Percentiles rank a stretch among this genome's conserved stretches.
These are phyloP conservation scores for Termitomyces sp. DNA, from an alignment of 768 basidiomycete genomes.

Conservation along the genomic window DNA sequence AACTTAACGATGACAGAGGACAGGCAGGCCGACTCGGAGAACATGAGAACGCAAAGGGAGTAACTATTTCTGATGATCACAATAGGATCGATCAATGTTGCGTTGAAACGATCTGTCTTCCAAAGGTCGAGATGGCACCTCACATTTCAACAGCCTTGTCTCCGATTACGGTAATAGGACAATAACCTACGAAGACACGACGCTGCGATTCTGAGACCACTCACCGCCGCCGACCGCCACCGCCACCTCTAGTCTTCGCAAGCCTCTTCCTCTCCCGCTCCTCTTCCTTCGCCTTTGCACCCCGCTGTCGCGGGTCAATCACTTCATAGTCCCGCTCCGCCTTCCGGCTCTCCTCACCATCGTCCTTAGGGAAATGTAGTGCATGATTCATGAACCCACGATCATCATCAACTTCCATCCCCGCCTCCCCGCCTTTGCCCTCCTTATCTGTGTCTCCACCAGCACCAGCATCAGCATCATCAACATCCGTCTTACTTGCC, in stretches of 20 bases:
- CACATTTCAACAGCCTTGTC: neutral
- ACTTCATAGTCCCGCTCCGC: conserved; percentile 88
- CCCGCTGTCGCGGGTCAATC: conserved; percentile 76
- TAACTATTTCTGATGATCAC: no score
- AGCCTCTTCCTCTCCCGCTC: conserved; percentile 64
- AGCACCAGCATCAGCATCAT: conserved; percentile 19
- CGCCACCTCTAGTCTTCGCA: conserved; percentile 31
- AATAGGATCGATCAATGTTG: neutral
- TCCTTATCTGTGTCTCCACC: conserved; percentile 25
- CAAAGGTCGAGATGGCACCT: neutral
- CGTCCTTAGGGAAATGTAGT: conserved; percentile 76
- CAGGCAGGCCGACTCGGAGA: neutral
- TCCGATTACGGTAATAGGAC: no score
- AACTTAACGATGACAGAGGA: neutral
- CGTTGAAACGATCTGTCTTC: neutral
- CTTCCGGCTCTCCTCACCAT: conserved; percentile 70
- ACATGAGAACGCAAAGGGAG: neutral
- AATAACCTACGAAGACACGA: neutral
- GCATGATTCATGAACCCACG: conserved; percentile 71
- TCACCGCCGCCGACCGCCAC: conserved; percentile 28
- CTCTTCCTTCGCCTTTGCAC: conserved; percentile 76
- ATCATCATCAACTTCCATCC: conserved; percentile 79
- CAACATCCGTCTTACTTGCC: conserved; percentile 26
- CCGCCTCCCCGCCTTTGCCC: conserved; percentile 40
- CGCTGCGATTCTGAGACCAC: neutral